Percentiles rank a stretch among this genome's conserved stretches.
phyloP scores from a whole-genome alignment of 116 monocot species.

The Iris pallida region DNA sequence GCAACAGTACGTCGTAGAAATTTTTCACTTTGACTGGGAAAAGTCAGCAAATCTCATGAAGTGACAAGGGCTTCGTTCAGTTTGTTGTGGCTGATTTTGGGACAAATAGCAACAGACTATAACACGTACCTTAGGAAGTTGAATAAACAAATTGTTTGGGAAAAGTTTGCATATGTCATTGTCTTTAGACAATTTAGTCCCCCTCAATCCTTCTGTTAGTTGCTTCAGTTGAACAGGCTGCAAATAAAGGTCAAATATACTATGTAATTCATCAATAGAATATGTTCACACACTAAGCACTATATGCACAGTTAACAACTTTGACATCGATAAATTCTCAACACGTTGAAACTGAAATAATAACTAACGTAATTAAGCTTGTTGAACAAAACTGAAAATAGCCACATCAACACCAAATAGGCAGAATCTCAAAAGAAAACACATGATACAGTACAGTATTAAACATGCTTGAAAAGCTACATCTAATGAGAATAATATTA shows the following conservation, averaged over 20 bases:
- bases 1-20: not conserved
- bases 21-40: not conserved
- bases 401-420: no score
- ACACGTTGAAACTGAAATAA: no score
- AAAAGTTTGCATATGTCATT: conserved; percentile 54
- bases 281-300: not conserved
- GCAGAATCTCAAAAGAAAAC: no score
- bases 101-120: not conserved
- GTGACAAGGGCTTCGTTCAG: not conserved
- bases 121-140: conserved; percentile 60
- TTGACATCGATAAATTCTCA: no score
- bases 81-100: no score
- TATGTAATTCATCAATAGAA: not conserved
- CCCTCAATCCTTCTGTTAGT: conserved; percentile 42
- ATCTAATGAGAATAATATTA: no score
- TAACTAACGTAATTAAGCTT: no score
- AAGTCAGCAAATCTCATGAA: not conserved
- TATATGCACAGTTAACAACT: no score
- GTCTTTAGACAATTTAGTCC: conserved; percentile 38
- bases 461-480: no score
- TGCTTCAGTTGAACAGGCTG: conserved; percentile 59
- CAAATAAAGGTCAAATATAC: not conserved
- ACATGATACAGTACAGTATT: no score
- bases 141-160: conserved; percentile 44
- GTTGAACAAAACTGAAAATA: no score